Percentiles rank a stretch among this genome's conserved stretches.
phyloP scores from a whole-genome alignment of 495 filamentous ascomycete species.

The Lepraria neglecta region DNA sequence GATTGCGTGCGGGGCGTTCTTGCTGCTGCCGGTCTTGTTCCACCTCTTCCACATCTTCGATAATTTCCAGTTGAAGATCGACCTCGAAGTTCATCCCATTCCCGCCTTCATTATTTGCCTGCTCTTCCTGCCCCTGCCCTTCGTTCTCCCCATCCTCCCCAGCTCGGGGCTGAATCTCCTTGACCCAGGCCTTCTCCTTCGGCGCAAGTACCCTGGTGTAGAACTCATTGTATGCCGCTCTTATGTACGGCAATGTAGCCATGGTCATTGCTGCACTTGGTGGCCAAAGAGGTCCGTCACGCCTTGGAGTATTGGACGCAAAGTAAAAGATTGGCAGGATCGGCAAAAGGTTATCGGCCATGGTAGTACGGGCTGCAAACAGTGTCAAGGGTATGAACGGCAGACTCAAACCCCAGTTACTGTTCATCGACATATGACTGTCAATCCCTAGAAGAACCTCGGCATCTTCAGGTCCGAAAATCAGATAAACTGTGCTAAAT shows the following conservation, averaged over 20 bases:
- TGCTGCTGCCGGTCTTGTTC: slow-evolving; percentile 36
- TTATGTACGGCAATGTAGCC: slow-evolving; percentile 59
- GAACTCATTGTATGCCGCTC: slow-evolving; percentile 58
- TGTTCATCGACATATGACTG: slow-evolving; percentile 26
- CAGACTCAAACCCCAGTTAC: slow-evolving; percentile 45
- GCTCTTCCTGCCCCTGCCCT: slow-evolving; percentile 35
- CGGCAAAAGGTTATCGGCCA: slow-evolving; percentile 54
- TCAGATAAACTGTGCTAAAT: slow-evolving; percentile 51
- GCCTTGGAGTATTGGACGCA: slow-evolving; percentile 41
- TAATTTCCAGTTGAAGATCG: slow-evolving; percentile 38
- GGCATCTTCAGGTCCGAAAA: slow-evolving; percentile 59
- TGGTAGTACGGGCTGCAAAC: slow-evolving; percentile 52
- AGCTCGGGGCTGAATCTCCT: slow-evolving; percentile 57
- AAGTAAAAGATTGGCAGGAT: slow-evolving; percentile 59
- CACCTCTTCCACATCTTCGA: slow-evolving; percentile 39
- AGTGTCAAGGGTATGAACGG: slow-evolving; percentile 57
- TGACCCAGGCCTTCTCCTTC: slow-evolving; percentile 59
- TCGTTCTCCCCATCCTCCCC: slow-evolving; percentile 36
- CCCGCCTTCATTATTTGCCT: slow-evolving; percentile 36
- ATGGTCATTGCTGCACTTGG: slow-evolving; percentile 67
- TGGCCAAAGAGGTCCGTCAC: slow-evolving; percentile 57
- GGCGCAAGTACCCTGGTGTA: slow-evolving; percentile 58
- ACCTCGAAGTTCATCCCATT: slow-evolving; percentile 33
- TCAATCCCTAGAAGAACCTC: slow-evolving; percentile 42
- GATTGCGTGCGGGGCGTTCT: slow-evolving; percentile 29